phyloP scores from a whole-genome alignment of 345 rosid species.

The Rhodamnia argentea region DNA sequence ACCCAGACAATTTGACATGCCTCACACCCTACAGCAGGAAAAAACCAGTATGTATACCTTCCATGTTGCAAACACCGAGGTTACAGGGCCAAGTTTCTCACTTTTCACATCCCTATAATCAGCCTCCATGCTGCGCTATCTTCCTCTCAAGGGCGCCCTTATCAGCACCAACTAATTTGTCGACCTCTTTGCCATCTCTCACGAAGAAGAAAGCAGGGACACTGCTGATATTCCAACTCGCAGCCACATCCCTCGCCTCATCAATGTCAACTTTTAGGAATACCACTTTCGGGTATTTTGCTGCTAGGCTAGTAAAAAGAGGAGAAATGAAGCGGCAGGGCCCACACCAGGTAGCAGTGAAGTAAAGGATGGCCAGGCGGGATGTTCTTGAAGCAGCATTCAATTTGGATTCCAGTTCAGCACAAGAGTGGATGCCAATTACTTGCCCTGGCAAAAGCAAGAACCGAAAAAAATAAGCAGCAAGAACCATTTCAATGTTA shows the following conservation, averaged over 20 bases:
- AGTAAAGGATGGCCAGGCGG: constrained; percentile 68
- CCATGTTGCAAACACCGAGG: neutral
- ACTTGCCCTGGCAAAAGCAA: constrained; percentile 46
- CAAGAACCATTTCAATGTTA: neutral
- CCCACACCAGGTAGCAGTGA: constrained; percentile 94
- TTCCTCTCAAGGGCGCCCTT: constrained; percentile 61
- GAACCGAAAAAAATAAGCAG: neutral
- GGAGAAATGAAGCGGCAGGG: constrained; percentile 90
- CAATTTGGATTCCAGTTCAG: constrained; percentile 61
- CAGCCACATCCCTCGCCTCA: constrained; percentile 50
- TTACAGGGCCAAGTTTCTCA: neutral
- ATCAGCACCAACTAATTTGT: constrained; percentile 83
- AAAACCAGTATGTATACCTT: neutral
- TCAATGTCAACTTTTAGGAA: constrained; percentile 80
- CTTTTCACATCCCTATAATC: neutral
- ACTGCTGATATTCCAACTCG: constrained; percentile 61
- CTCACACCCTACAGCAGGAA: neutral
- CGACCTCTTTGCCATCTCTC: constrained; percentile 70
- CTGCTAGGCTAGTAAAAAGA: constrained; percentile 58
- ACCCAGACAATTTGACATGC: neutral
- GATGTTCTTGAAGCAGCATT: constrained; percentile 60
- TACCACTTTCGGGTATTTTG: constrained; percentile 49
- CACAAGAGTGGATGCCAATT: constrained; percentile 46
- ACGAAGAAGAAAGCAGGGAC: constrained; percentile 70
- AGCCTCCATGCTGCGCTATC: constrained; percentile 45